Conservation (phyloP, 176 grass and related monocot species). For the Elymus sibiricus region DNA sequence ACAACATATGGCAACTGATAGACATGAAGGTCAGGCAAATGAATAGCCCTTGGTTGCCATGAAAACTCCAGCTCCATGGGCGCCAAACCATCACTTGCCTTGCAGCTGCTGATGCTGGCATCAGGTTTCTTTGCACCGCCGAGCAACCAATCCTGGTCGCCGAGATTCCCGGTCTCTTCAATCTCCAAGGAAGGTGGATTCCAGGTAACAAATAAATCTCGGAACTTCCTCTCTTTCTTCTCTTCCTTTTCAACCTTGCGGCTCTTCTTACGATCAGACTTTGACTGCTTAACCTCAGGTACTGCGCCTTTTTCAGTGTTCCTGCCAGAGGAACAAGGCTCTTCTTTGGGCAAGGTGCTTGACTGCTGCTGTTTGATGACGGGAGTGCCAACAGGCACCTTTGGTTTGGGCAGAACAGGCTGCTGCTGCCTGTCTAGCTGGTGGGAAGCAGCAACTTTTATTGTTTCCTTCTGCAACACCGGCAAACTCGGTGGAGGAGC, state of each 20-base stretch:
- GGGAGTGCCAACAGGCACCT: neutral
- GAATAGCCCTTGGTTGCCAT: conserved; percentile 28
- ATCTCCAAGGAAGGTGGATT: conserved; percentile 16
- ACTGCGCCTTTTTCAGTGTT: neutral
- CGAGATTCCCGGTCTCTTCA: neutral
- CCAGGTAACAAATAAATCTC: conserved; percentile 50
- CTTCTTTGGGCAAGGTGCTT: conserved; percentile 7
- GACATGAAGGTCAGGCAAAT: conserved; percentile 32
- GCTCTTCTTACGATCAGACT: conserved; percentile 35
- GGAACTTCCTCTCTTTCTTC: conserved; percentile 45
- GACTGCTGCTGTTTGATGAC: neutral
- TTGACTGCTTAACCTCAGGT: conserved; percentile 18
- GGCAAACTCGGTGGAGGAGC: neutral
- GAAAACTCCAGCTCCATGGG: conserved; percentile 27
- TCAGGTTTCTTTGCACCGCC: conserved; percentile 22
- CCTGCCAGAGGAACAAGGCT: conserved; percentile 36
- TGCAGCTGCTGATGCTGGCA: conserved; percentile 5
- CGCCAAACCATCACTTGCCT: conserved; percentile 25
- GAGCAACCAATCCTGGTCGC: conserved; percentile 37
- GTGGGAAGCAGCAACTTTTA: neutral
- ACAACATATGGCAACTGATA: conserved; percentile 48
- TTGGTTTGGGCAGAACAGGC: neutral
- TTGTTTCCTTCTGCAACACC: neutral
- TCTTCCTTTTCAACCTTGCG: conserved; percentile 48
- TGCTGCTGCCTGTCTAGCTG: neutral